phyloP scores from a whole-genome alignment of 2,329 filamentous ascomycete species.

The Podosphaera leucotricha region DNA sequence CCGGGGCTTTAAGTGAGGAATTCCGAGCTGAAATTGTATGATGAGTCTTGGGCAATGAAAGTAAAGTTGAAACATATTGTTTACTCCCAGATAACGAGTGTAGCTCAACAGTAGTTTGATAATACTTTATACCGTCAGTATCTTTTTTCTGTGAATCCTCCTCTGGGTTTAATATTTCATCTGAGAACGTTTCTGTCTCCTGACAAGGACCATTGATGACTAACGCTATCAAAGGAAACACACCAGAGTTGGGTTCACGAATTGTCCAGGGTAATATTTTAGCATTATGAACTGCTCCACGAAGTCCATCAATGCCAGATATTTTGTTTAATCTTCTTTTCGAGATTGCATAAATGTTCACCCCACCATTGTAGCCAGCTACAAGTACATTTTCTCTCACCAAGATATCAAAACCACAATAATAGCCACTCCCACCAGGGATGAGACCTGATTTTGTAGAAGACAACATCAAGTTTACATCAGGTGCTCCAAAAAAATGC shows the following conservation, averaged over 20 bases:
- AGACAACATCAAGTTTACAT: conserved; percentile 38
- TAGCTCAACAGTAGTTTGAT: conserved; percentile 73
- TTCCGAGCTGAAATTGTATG: conserved; percentile 33
- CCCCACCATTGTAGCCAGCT: conserved; percentile 55
- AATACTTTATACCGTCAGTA: conserved; percentile 28
- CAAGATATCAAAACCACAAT: conserved; percentile 60
- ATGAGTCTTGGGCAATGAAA: conserved; percentile 41
- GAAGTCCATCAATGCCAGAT: conserved; percentile 49
- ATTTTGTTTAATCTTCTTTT: conserved; percentile 48
- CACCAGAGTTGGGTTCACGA: conserved; percentile 25
- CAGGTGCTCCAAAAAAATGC: conserved; percentile 54
- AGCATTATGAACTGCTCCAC: conserved; percentile 57
- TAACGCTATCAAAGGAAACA: conserved; percentile 54
- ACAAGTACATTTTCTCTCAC: conserved; percentile 43
- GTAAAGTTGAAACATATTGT: conserved; percentile 45
- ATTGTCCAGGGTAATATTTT: conserved; percentile 56
- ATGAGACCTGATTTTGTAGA: conserved; percentile 28
- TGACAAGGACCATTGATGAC: conserved; percentile 53
- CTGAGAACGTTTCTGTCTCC: conserved; percentile 6
- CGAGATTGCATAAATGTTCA: conserved; percentile 53
- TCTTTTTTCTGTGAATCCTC: conserved; percentile 14
- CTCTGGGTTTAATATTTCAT: conserved; percentile 6
- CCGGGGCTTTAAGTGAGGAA: conserved; percentile 41
- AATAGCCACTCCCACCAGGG: conserved; percentile 47
- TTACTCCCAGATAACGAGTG: conserved; percentile 57